A percentile compares a stretch with the other conserved stretches of the same genome.
phyloP scores from a whole-genome alignment of 139 green algal genomes.

The Micractinium conductrix region DNA sequence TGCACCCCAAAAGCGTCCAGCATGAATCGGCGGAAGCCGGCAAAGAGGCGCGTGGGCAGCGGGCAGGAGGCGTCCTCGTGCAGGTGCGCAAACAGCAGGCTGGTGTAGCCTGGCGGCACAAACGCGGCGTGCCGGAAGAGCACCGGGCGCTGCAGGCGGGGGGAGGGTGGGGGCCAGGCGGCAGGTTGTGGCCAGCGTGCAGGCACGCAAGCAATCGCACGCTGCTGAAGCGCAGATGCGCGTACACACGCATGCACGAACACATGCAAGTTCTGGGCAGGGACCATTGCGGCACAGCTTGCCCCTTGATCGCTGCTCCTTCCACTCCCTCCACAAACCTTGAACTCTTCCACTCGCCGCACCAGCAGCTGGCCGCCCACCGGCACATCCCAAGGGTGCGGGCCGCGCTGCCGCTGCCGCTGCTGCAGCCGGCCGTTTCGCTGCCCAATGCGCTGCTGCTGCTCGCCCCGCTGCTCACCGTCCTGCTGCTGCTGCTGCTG shows the following conservation, averaged over 20 bases:
- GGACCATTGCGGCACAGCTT: no score
- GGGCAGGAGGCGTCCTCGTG: conserved; percentile 47
- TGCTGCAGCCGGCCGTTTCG: not conserved
- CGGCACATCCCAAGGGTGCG: not conserved
- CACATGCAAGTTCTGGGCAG: no score
- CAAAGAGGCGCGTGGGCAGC: conserved; percentile 41
- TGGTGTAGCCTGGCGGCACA: conserved; percentile 52
- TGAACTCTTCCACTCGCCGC: conserved; percentile 5
- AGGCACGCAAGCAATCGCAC: no score
- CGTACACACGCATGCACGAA: no score
- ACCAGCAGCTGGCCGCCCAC: conserved; percentile 19
- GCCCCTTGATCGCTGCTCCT: no score
- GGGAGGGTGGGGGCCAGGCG: no score
- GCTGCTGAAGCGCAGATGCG: no score
- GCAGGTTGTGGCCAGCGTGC: no score
- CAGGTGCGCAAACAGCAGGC: conserved; percentile 51
- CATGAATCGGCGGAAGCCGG: conserved; percentile 42
- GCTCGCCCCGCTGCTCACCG: no score
- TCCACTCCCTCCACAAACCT: not conserved
- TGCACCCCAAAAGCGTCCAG: conserved; percentile 25
- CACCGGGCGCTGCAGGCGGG: not conserved
- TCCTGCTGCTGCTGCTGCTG: not conserved
- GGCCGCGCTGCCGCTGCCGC: not conserved
- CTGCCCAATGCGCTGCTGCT: no score
- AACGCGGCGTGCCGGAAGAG: conserved; percentile 31